Conservation (phyloP, 2,329 filamentous ascomycete species). For the Alternaria conjuncta region DNA sequence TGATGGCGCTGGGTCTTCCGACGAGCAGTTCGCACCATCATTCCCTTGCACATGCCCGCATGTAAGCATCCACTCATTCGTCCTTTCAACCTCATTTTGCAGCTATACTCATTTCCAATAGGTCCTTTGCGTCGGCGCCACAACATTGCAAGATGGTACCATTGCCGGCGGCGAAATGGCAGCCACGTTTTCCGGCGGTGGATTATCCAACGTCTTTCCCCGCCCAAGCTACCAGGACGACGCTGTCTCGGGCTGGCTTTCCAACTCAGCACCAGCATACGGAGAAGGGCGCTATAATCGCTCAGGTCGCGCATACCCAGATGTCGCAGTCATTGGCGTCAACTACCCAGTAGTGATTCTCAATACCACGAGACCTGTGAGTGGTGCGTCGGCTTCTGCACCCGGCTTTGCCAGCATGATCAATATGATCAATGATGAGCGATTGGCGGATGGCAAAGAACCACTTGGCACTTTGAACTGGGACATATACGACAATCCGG, state of each 20-base stretch:
- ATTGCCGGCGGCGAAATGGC: not conserved
- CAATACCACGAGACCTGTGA: slow-evolving; percentile 41
- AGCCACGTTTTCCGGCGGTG: slow-evolving; percentile 40
- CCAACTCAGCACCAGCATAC: slow-evolving; percentile 9
- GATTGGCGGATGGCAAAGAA: slow-evolving; percentile 55
- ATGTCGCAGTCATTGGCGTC: slow-evolving; percentile 65
- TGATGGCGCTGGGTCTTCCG: slow-evolving; percentile 28
- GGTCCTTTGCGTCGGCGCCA: slow-evolving; percentile 66
- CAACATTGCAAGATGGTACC: slow-evolving; percentile 29
- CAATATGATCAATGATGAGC: slow-evolving; percentile 65
- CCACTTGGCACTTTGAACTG: slow-evolving; percentile 65
- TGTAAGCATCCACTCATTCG: slow-evolving; percentile 44
- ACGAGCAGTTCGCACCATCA: slow-evolving; percentile 57
- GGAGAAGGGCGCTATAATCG: slow-evolving; percentile 17
- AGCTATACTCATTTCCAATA: not conserved
- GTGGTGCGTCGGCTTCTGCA: slow-evolving; percentile 61
- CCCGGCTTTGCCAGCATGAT: slow-evolving; percentile 65
- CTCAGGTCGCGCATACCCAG: slow-evolving; percentile 63
- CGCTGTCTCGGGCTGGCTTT: slow-evolving; percentile 18
- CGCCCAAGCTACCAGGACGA: slow-evolving; percentile 53
- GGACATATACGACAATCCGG: slow-evolving; percentile 58
- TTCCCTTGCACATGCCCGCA: slow-evolving; percentile 71
- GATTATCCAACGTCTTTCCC: slow-evolving; percentile 57
- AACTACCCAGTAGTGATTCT: slow-evolving; percentile 49
- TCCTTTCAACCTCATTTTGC: not conserved